Evolutionary conservation across 2,329 filamentous ascomycete genomes (phyloP).

Genomic region (Exophiala sp.): DNA sequence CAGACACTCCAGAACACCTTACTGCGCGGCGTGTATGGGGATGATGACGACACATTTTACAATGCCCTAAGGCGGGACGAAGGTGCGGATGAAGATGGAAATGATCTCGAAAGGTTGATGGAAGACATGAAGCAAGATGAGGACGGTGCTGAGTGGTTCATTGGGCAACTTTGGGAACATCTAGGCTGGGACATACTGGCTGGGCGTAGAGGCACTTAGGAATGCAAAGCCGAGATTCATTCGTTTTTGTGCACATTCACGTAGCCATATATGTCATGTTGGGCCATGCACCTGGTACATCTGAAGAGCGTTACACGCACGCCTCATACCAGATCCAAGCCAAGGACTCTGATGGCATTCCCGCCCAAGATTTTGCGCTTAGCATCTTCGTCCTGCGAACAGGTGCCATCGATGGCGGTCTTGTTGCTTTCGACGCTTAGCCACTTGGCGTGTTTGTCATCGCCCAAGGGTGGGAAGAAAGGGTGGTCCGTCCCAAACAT

Average conservation of each 20-base stretch:
- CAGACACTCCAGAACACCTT: conserved; percentile 38
- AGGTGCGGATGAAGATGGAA: conserved; percentile 14
- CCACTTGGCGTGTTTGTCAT: conserved; percentile 36
- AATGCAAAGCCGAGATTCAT: background rate
- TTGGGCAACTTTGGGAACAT: conserved; percentile 51
- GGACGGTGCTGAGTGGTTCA: conserved; percentile 49
- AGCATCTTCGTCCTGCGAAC: conserved; percentile 32
- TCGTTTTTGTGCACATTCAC: no score
- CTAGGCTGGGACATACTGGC: conserved; percentile 53
- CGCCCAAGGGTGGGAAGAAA: conserved; percentile 39
- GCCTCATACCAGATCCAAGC: conserved; percentile 30
- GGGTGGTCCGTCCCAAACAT: conserved; percentile 44
- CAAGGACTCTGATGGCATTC: conserved; percentile 41
- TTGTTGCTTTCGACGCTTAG: conserved; percentile 45
- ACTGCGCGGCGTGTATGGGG: conserved; percentile 39
- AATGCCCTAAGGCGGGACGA: conserved; percentile 29
- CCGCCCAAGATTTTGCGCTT: conserved; percentile 39
- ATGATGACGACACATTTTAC: conserved; percentile 32
- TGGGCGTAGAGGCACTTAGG: conserved; percentile 10
- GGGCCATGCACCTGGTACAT: no score
- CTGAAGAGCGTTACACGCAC: no score
- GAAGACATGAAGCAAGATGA: conserved; percentile 17
- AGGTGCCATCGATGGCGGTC: conserved; percentile 39
- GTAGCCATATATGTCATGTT: no score
- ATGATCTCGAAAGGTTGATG: conserved; percentile 13